Percentiles rank a stretch among this genome's conserved stretches.
Evolutionary conservation across 768 basidiomycete genomes (phyloP).

Genomic region (Pisolithus tinctorius): DNA sequence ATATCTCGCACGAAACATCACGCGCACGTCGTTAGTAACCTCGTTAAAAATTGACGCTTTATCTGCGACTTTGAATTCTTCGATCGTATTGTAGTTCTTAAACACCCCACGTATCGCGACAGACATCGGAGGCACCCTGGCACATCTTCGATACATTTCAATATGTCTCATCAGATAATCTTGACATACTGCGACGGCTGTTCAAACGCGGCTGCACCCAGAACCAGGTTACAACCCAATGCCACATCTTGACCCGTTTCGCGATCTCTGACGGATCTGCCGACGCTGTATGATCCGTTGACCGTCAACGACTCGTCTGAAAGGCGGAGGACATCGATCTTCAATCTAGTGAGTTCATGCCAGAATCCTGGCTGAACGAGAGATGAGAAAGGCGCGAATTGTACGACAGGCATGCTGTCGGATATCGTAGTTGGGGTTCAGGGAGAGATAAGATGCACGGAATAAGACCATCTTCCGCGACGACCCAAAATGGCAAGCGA

Average conservation of each 20-base stretch:
- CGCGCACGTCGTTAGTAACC: slow-evolving; percentile 56
- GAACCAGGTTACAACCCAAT: slow-evolving; percentile 58
- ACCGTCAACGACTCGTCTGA: slow-evolving; percentile 66
- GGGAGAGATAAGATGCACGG: neutral
- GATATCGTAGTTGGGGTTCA: slow-evolving; percentile 1
- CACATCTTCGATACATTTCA: slow-evolving; percentile 3
- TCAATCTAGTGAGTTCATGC: slow-evolving; percentile 82
- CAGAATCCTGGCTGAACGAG: slow-evolving; percentile 89
- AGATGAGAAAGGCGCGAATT: slow-evolving; percentile 86
- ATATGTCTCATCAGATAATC: slow-evolving; percentile 2
- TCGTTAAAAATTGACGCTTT: slow-evolving; percentile 83
- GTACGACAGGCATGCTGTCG: slow-evolving; percentile 51
- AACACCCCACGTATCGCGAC: slow-evolving; percentile 56
- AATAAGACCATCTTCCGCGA: neutral
- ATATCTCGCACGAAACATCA: neutral
- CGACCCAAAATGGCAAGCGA: slow-evolving; percentile 8
- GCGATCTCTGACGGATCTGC: slow-evolving; percentile 66
- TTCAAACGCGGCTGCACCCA: slow-evolving; percentile 62
- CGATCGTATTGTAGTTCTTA: slow-evolving; percentile 96
- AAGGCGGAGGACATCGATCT: slow-evolving; percentile 85
- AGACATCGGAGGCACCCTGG: slow-evolving; percentile 42
- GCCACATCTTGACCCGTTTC: slow-evolving; percentile 69
- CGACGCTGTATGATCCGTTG: slow-evolving; percentile 61
- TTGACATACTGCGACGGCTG: slow-evolving; percentile 37
- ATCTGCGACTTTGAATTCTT: slow-evolving; percentile 86